Conservation (phyloP, 345 rosid genomes). For the Rhodamnia rubescens region DNA sequence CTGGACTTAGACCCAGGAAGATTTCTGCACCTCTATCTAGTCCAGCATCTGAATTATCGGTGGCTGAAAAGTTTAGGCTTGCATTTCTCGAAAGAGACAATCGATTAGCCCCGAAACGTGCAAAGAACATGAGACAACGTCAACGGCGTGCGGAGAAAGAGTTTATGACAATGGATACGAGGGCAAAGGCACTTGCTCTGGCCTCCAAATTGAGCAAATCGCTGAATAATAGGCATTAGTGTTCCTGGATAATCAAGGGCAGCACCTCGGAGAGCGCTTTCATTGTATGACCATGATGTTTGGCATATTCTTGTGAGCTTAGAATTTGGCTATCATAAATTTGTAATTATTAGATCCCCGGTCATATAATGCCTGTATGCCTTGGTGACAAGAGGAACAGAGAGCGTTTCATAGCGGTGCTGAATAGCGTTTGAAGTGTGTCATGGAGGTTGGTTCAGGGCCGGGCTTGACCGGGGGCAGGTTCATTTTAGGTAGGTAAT, state of each 20-base stretch:
- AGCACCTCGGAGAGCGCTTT: background rate
- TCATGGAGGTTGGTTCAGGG: too few species aligned
- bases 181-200: slow-evolving; percentile 51
- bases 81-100: slow-evolving; percentile 74
- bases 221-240: slow-evolving; percentile 25
- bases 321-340: background rate
- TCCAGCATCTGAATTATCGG: slow-evolving; percentile 39
- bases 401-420: background rate
- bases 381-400: background rate
- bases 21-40: slow-evolving; percentile 7
- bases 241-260: background rate
- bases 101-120: slow-evolving; percentile 82
- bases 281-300: background rate
- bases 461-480: background rate
- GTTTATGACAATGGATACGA: slow-evolving; percentile 42
- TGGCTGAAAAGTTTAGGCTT: slow-evolving; percentile 83
- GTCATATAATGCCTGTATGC: background rate
- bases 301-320: background rate
- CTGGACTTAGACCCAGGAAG: slow-evolving; percentile 19
- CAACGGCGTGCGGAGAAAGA: slow-evolving; percentile 78
- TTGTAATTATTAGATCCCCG: background rate
- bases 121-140: slow-evolving; percentile 78
- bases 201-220: slow-evolving; percentile 52
- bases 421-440: background rate
- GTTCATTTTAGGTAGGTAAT: background rate